phyloP scores from a whole-genome alignment of 2,329 filamentous ascomycete genomes.

The Ceratocystis variospora region DNA sequence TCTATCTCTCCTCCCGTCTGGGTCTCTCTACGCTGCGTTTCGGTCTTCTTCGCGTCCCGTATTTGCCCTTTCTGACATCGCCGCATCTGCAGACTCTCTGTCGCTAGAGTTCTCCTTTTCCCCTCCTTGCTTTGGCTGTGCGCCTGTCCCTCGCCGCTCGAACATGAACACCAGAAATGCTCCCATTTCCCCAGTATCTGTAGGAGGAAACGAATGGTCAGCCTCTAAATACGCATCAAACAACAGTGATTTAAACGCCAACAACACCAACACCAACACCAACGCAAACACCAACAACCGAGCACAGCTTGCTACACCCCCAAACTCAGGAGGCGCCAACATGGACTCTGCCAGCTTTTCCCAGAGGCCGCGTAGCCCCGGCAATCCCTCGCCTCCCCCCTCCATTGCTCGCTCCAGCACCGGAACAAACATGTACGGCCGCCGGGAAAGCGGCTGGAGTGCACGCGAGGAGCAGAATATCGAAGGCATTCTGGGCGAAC shows the following conservation, averaged over 20 bases:
- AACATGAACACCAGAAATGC: slow-evolving; percentile 62
- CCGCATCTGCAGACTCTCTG: neutral
- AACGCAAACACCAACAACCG: slow-evolving; percentile 41
- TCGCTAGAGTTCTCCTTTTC: neutral
- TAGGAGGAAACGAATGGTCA: slow-evolving; percentile 75
- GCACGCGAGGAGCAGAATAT: slow-evolving; percentile 42
- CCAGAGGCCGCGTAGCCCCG: slow-evolving; percentile 41
- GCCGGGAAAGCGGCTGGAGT: slow-evolving; percentile 52
- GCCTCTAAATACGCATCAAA: slow-evolving; percentile 47
- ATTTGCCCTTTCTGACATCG: no score
- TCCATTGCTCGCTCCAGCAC: slow-evolving; percentile 78
- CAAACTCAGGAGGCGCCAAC: slow-evolving; percentile 50
- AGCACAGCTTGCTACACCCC: slow-evolving; percentile 52
- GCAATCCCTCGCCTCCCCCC: slow-evolving; percentile 68
- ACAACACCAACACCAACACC: slow-evolving; percentile 39
- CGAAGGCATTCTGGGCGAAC: slow-evolving; percentile 55
- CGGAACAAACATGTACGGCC: slow-evolving; percentile 55
- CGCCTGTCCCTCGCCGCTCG: neutral
- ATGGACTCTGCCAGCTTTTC: slow-evolving; percentile 48
- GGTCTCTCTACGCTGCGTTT: neutral
- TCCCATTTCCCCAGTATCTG: slow-evolving; percentile 68
- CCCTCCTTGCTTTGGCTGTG: neutral
- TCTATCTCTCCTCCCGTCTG: neutral
- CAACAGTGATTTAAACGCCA: slow-evolving; percentile 33
- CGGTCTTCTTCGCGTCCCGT: no score